These are phyloP conservation scores for Didymella exigua DNA, from an alignment of 2,329 filamentous ascomycete genomes.

Conservation along the genomic window DNA sequence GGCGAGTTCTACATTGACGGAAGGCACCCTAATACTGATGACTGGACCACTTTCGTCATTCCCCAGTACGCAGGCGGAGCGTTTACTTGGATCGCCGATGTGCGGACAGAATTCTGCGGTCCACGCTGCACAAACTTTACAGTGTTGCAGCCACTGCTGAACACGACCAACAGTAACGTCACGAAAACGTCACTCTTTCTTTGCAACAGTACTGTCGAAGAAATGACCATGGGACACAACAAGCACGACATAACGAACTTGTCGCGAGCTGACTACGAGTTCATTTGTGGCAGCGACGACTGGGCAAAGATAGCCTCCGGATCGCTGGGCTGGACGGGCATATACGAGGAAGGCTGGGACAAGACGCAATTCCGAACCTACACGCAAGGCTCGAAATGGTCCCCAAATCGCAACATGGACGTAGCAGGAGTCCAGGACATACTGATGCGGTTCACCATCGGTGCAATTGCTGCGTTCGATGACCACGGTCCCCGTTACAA, in stretches of 20 bases:
- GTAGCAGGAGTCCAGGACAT: conserved; percentile 24
- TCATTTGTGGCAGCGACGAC: conserved; percentile 35
- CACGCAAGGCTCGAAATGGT: conserved; percentile 30
- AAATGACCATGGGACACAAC: conserved; percentile 11
- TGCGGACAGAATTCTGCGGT: conserved; percentile 25
- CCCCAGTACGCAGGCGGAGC: conserved; percentile 25
- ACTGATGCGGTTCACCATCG: conserved; percentile 31
- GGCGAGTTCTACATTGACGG: background rate
- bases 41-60: conserved; percentile 24
- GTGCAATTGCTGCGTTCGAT: conserved; percentile 37
- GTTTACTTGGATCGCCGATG: conserved; percentile 34
- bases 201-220: conserved; percentile 34
- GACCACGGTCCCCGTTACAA: conserved; percentile 33
- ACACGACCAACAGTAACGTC: background rate
- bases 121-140: conserved; percentile 45
- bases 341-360: conserved; percentile 13
- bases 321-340: conserved; percentile 42
- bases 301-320: conserved; percentile 41
- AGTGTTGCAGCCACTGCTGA: conserved; percentile 26
- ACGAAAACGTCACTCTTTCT: conserved; percentile 29
- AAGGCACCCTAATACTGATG: background rate
- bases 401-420: conserved; percentile 20
- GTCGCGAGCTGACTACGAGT: conserved; percentile 11
- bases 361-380: conserved; percentile 28
- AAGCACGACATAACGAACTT: conserved; percentile 28